Evolutionary conservation across 163 green algal genomes (phyloP).

Genomic region (Chlorella variabilis): DNA sequence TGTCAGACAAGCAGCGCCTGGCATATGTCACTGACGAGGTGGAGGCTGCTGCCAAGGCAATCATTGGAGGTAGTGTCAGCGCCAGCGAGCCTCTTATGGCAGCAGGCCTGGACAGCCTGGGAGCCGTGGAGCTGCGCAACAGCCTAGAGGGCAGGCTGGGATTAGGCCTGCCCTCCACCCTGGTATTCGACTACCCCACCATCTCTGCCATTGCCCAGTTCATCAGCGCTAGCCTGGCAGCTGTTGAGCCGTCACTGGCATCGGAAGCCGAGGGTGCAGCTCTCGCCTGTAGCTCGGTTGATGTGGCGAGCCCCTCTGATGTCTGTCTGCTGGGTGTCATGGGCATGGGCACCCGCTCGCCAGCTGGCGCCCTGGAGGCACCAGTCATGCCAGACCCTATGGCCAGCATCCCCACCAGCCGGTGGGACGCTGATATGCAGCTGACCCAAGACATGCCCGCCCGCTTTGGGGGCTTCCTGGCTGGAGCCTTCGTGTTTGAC

Average conservation of each 20-base stretch:
- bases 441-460: conserved; percentile 31
- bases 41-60: conserved; percentile 32
- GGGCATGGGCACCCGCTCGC: conserved; percentile 28
- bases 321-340: neutral
- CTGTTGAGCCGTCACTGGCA: neutral
- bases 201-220: conserved; percentile 51
- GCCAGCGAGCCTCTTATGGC: conserved; percentile 80
- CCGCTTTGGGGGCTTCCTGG: conserved; percentile 77
- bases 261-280: neutral
- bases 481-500: conserved; percentile 65
- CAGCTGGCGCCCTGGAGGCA: conserved; percentile 6
- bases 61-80: conserved; percentile 38
- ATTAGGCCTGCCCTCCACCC: conserved; percentile 58
- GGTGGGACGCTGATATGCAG: conserved; percentile 54
- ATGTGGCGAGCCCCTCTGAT: neutral
- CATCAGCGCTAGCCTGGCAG: conserved; percentile 30
- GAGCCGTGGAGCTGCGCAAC: conserved; percentile 75
- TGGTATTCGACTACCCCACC: conserved; percentile 72
- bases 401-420: conserved; percentile 32
- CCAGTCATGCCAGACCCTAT: conserved; percentile 26
- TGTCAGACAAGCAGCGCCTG: conserved; percentile 18
- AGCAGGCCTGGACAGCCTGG: conserved; percentile 73
- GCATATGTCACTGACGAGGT: conserved; percentile 35
- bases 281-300: conserved; percentile 71
- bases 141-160: conserved; percentile 40